These are phyloP conservation scores for Boletus edulis DNA, from an alignment of 768 basidiomycete genomes.

Conservation along the genomic window DNA sequence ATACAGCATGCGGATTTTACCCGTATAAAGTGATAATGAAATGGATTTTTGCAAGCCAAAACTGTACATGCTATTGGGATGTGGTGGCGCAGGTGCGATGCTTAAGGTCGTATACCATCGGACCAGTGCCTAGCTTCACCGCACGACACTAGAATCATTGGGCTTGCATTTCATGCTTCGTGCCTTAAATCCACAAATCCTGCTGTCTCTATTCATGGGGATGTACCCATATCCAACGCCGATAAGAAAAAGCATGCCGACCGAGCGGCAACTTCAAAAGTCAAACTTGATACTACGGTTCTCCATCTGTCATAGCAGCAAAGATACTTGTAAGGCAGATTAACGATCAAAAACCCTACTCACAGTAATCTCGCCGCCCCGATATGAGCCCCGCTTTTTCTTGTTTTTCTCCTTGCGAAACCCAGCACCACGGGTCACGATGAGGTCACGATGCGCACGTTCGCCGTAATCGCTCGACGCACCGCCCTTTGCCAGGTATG, in stretches of 20 bases:
- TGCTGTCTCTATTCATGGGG: too few species aligned
- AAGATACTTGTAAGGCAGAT: slow-evolving; percentile 1
- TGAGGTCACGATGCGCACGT: slow-evolving; percentile 79
- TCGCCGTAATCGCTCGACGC: slow-evolving; percentile 82
- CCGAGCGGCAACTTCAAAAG: slow-evolving; percentile 29
- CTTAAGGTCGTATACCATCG: too few species aligned
- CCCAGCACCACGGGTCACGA: slow-evolving; percentile 90
- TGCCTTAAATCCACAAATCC: too few species aligned
- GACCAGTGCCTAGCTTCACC: too few species aligned
- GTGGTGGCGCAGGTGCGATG: background rate
- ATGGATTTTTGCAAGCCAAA: background rate
- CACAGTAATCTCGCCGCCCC: slow-evolving; percentile 94
- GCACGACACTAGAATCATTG: too few species aligned
- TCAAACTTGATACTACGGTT: slow-evolving; percentile 88
- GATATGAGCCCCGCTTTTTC: slow-evolving; percentile 95
- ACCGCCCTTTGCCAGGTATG: slow-evolving; percentile 47
- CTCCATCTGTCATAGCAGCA: slow-evolving; percentile 49
- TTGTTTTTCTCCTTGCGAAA: slow-evolving; percentile 99
- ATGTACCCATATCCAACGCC: background rate
- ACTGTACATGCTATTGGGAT: too few species aligned
- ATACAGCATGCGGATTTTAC: too few species aligned
- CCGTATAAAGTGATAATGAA: background rate
- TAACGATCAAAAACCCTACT: slow-evolving; percentile 21
- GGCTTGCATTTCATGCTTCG: too few species aligned
- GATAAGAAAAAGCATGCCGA: background rate